Percentiles rank a stretch among this genome's conserved stretches.
phyloP scores from a whole-genome alignment of 306 rosid genomes.

The Neltuma alba region DNA sequence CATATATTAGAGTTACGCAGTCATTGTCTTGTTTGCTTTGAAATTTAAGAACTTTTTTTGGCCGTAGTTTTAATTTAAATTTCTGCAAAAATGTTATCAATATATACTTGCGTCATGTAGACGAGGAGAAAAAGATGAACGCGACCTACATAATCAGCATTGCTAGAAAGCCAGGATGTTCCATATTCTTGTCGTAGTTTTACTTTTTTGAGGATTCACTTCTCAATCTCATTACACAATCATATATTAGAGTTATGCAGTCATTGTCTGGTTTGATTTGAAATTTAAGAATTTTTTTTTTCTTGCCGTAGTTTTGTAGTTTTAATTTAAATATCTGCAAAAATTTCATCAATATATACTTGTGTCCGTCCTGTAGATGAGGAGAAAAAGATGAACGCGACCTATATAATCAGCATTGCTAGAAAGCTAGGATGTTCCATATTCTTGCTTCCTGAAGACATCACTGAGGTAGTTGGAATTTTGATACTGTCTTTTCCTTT shows the following conservation, averaged over 20 bases:
- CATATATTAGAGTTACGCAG: neutral
- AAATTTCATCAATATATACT: neutral
- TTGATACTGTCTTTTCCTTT: neutral
- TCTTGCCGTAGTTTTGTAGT: no score
- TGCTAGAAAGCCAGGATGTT: constrained; percentile 98
- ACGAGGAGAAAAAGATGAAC: constrained; percentile 93
- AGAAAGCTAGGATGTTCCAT: constrained; percentile 99
- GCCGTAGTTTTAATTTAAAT: neutral
- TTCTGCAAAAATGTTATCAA: neutral
- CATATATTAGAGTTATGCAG: neutral
- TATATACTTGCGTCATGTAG: constrained; percentile 44
- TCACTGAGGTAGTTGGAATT: constrained; percentile 74
- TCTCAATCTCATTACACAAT: neutral
- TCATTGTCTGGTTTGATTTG: neutral
- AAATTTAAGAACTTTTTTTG: neutral
- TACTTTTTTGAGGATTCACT: neutral
- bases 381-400: constrained; percentile 94
- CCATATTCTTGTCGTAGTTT: no score
- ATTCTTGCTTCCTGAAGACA: constrained; percentile 96
- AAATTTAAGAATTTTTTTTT: neutral
- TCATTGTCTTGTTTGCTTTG: neutral
- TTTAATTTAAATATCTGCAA: neutral
- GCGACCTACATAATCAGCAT: constrained; percentile 96
- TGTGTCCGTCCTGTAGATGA: constrained; percentile 64
- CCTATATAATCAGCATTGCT: constrained; percentile 95